Evolutionary conservation across 1,284 basidiomycete genomes (phyloP).

Genomic region (Pisolithus thermaeus): DNA sequence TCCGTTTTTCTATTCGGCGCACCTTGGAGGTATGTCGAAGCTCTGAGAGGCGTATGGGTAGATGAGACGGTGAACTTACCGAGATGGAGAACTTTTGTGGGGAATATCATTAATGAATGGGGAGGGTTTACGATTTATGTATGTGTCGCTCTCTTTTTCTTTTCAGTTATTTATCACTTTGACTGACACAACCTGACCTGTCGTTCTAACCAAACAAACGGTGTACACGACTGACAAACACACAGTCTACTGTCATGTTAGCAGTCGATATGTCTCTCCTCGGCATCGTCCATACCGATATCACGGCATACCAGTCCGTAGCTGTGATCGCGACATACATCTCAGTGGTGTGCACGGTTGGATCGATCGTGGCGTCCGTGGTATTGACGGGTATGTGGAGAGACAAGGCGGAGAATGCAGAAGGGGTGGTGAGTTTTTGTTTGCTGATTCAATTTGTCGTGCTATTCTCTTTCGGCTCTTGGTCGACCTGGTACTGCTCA

Average conservation of each 20-base stretch:
- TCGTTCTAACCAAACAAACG: neutral
- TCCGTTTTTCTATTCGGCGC: conserved; percentile 33
- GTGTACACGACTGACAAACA: neutral
- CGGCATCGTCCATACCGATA: neutral
- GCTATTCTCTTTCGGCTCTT: neutral
- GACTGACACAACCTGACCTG: too few species aligned
- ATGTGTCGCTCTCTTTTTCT: neutral
- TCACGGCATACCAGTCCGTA: neutral
- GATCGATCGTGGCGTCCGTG: conserved; percentile 9
- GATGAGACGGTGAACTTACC: conserved; percentile 19
- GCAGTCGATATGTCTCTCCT: conserved; percentile 10
- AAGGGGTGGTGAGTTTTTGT: conserved; percentile 3
- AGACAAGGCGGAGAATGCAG: neutral
- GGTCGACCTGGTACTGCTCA: neutral
- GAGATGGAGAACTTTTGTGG: conserved; percentile 24
- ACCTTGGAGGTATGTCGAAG: conserved; percentile 33
- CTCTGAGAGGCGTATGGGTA: conserved; percentile 34
- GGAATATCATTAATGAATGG: conserved; percentile 18
- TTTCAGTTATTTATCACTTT: neutral
- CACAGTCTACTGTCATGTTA: conserved; percentile 11
- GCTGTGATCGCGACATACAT: conserved; percentile 4
- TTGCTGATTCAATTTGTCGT: neutral
- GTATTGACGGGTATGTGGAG: conserved; percentile 5
- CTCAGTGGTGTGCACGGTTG: conserved; percentile 6
- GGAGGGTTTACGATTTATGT: conserved; percentile 10